Percentiles rank a stretch among this genome's conserved stretches.
phyloP scores from a whole-genome alignment of 1,139 yeast genomes.

The Yamadazyma diddensiae region DNA sequence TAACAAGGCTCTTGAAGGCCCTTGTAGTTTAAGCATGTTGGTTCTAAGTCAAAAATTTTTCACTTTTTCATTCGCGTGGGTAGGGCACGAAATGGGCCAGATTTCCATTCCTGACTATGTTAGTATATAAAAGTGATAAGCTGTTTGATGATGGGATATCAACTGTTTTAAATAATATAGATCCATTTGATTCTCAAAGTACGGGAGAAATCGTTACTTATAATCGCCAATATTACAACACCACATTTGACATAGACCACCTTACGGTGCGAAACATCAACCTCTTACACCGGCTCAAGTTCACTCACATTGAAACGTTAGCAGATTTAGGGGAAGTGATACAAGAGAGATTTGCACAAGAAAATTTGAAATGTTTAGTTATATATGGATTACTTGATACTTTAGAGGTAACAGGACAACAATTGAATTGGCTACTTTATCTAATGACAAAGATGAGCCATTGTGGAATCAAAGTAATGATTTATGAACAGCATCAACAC shows the following conservation, averaged over 20 bases:
- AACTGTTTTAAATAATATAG: background rate
- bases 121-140: background rate
- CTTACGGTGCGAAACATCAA: conserved; percentile 2
- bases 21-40: background rate
- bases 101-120: too few relatives aligned
- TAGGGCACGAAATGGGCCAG: background rate
- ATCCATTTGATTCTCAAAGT: background rate
- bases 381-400: conserved; percentile 12
- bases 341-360: background rate
- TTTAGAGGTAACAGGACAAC: conserved; percentile 3
- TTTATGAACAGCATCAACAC: background rate
- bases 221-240: conserved; percentile 4
- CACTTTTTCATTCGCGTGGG: conserved; percentile 1
- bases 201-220: conserved; percentile 8
- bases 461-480: background rate
- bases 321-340: conserved; percentile 10
- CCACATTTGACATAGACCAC: background rate
- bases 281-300: conserved; percentile 6
- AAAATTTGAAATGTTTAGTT: conserved; percentile 6
- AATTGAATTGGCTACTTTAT: background rate
- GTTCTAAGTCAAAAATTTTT: conserved; percentile 1
- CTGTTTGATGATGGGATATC: background rate
- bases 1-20: background rate
- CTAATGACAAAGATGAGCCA: background rate
- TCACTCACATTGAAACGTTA: conserved; percentile 9